Base-by-base conservation (phyloP, 1,284 basidiomycete species). In the Apiotrichum akiyoshidainum region DNA sequence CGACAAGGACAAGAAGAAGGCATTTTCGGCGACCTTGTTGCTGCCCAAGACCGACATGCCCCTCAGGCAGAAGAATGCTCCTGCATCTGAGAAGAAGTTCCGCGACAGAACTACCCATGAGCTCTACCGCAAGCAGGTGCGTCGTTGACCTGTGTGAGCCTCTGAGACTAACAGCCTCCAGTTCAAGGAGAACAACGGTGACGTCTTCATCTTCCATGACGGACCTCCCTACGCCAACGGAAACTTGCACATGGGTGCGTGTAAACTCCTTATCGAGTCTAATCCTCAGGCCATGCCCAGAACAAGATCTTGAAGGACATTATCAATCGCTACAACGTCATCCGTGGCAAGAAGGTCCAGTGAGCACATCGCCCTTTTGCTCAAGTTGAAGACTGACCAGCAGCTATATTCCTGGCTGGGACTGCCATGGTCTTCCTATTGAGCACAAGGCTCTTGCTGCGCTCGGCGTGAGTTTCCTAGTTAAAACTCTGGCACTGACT, bases 161-260 rank as follows among this genome's bases (percentile, higher is more conserved):
- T 4, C 5, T 14, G 40, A 16, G 17, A n/a, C 42, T 44, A n/a
- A 44, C 42, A 31, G 21, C 5, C 19, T 19, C 17, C 69, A 92
- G 90, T 83, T 80, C 73, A 78, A 85, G 63, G 84, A 88, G 68
- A 83, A 81, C 31, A 77, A 55, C 13, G 61, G 61, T 17, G 54
- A 57, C 1, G 70, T 85, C 48, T 98, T 93, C 72, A 86, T 97
- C 26, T 81, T 96, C 51, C 94, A 96, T 69, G 96, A 99, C 74
- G 96, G 96, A 0, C 96, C 96, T 22, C 96, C 95, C 0, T 99
- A 99, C 70, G 96, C 96, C 1, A 99, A 99, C 73, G 96, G 96
- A 0, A 84, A 90, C 68, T 79, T 99, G 48, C 96, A 99, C 72
- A 93, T 95, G 81, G 95, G 93, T 92, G 65, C 64, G 82, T 19